Evolutionary conservation across 345 rosid species (phyloP), one percentile per base, ranked within the genome.

Genomic region (Eucalyptus leucophloia): DNA sequence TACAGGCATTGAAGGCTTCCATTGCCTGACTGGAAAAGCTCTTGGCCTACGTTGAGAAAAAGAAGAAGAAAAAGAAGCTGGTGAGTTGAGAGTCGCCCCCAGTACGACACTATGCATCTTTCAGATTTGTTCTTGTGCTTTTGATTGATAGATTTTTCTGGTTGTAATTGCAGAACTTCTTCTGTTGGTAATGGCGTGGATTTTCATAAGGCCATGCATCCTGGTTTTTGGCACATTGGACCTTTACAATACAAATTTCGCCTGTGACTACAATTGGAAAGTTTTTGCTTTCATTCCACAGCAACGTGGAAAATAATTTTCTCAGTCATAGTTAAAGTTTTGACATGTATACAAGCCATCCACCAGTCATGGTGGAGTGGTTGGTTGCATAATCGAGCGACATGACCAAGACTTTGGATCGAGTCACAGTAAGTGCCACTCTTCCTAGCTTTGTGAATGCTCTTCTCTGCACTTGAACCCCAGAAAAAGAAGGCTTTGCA

Each of bases 31-130:
- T 92, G 87, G 88, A 92, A 87, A 94, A 94, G 92, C 92, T 95
- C 34, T 54, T 91, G 86, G 92, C 93, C 88, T 93, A 87, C 91
- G 88, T 96, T 3, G 95, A 93, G 86, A 94, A 93, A 90, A 94
- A 92, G 89, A 93, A 92, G 90, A 93, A 91, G 88, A 94, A 89
- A 89, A 94, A 90, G 86, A 92, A 92, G 92, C 54, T 62, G 86
- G 94, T 93, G 89, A 90, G 88, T 90, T 49, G 13, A 26, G 82
- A 44, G 83, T 32, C 9, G 19, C 56, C 81, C 28, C 37, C 49
- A 45, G 19, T 23, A 16, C 2, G n/a, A 8, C 87, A 82, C n/a
- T 11, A 32, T 49, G 58, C 62, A 50, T 51, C 85, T 44, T 37
- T 40, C 62, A 30, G 34, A 11, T 44, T 88, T 32, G 45, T 60